Evolutionary conservation across 1,139 yeast genomes (phyloP), one percentile per base, ranked within the genome.

Genomic region (Pneumocystis wakefieldiae): DNA sequence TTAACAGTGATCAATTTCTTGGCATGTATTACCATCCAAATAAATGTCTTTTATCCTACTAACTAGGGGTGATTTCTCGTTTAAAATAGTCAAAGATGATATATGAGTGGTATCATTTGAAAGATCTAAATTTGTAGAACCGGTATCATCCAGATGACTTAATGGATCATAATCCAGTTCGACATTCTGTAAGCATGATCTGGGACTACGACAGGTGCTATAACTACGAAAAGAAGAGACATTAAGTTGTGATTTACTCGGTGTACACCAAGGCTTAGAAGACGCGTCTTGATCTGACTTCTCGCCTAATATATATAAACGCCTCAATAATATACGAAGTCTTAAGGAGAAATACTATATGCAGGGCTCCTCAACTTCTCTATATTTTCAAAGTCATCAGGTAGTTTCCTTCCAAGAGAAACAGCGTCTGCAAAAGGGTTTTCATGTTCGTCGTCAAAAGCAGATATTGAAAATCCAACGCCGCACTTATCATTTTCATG

Each of bases 111-210:
- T 24, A 41, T 48, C 29, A 28, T 38, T 58, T 12, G 63, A 41
- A 57, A 37, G 15, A 24, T 55, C 57, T n/a, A 12, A 8, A 17
- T 59, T 60, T 29, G 41, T 42, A 55, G 41, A 28, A 32, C 29
- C 53, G 5, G 63, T n/a, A 14, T 57, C 48, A n/a, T 62, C 57
- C 14, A 61, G 37, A 4, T 62, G 58, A 7, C 64, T 62, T 32
- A 63, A 29, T 19, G 64, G 64, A 37, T 61, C 64, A 32, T 57
- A 37, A 19, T 62, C 64, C 14, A 63, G 57, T 39, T 42, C 61
- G 8, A 61, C 53, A n/a, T 41, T 59, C n/a, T 58, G 62, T 10
- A 63, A 60, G 24, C 60, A 59, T n/a, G 63, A 63, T 48, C 10
- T 48, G 24, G 55, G 55, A 48, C 55, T 48, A 19, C 55, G 28